Evolutionary conservation across 2,329 filamentous ascomycete genomes (phyloP).

Genomic region (Cytospora paraplurivora): DNA sequence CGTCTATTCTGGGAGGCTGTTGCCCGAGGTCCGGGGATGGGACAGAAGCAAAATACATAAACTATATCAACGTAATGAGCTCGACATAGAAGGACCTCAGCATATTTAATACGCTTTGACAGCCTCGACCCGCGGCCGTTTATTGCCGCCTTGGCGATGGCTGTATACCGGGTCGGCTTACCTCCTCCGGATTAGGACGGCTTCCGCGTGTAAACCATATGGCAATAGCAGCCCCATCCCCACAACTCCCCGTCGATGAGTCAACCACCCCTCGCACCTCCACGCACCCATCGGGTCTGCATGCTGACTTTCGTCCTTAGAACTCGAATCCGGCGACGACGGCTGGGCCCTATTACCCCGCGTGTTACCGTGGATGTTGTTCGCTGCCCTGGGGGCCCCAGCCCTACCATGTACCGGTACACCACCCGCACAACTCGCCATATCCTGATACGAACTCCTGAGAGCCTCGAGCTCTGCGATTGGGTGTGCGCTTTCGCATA

Average conservation of each 20-base stretch:
- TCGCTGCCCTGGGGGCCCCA: conserved; percentile 4
- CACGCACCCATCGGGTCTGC: not conserved
- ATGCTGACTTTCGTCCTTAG: not conserved
- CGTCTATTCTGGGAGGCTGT: not conserved
- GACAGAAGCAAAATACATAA: not conserved
- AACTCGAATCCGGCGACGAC: conserved; percentile 9
- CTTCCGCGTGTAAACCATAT: not conserved
- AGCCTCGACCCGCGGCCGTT: not conserved
- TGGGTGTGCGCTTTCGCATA: conserved; percentile 15
- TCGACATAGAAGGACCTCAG: not conserved
- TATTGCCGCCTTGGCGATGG: not conserved
- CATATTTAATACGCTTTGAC: not conserved
- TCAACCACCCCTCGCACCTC: not conserved
- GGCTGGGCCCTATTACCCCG: conserved; percentile 11
- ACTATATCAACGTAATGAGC: not conserved
- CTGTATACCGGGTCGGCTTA: not conserved
- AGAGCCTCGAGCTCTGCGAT: conserved; percentile 16
- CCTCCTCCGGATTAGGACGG: not conserved
- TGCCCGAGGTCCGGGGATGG: not conserved
- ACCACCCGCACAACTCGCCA: not conserved
- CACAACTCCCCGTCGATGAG: conserved; percentile 4
- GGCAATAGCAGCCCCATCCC: not conserved
- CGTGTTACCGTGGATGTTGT: conserved; percentile 6
- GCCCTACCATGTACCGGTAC: conserved; percentile 1
- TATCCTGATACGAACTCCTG: not conserved